Evolutionary conservation across 306 rosid species (phyloP).

Genomic region (Oemleria cerasiformis): DNA sequence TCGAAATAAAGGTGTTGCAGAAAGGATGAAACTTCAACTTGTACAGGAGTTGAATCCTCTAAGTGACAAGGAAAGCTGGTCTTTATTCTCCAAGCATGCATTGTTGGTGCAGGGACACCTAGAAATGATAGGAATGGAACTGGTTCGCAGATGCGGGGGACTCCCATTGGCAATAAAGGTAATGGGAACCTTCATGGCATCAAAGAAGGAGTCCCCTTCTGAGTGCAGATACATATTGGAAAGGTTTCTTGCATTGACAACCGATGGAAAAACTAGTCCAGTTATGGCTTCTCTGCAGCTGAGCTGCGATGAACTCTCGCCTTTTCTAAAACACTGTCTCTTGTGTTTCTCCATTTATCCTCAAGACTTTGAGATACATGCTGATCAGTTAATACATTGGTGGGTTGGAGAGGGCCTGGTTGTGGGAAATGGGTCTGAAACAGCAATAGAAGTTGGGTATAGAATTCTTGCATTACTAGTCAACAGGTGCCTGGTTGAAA

Average conservation of each 20-base stretch:
- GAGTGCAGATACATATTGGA: not conserved
- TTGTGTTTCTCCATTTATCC: constrained; percentile 19
- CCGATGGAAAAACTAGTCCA: not conserved
- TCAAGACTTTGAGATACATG: constrained; percentile 10
- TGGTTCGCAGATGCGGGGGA: constrained; percentile 18
- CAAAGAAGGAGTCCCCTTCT: not conserved
- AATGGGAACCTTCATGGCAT: constrained; percentile 12
- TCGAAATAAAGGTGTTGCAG: not conserved
- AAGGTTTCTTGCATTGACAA: not conserved
- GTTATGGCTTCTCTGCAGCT: constrained; percentile 3
- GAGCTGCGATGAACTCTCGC: constrained; percentile 20
- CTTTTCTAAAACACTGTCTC: constrained; percentile 14
- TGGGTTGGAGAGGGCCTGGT: constrained; percentile 24
- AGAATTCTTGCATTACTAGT: not conserved
- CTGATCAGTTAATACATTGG: constrained; percentile 22
- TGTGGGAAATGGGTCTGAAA: not conserved
- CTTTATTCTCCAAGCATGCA: constrained; percentile 9
- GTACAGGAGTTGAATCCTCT: not conserved
- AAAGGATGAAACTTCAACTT: too few relatives aligned
- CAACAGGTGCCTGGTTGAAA: constrained; percentile 16
- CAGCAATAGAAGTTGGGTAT: constrained; percentile 13
- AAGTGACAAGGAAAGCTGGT: constrained; percentile 4
- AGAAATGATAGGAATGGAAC: not conserved
- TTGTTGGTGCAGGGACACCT: not conserved
- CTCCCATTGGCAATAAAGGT: constrained; percentile 24